A percentile compares a stretch with the other conserved stretches of the same genome.
Evolutionary conservation across 108 stramenopile species (phyloP).

Genomic region (Nitzschia putrida): DNA sequence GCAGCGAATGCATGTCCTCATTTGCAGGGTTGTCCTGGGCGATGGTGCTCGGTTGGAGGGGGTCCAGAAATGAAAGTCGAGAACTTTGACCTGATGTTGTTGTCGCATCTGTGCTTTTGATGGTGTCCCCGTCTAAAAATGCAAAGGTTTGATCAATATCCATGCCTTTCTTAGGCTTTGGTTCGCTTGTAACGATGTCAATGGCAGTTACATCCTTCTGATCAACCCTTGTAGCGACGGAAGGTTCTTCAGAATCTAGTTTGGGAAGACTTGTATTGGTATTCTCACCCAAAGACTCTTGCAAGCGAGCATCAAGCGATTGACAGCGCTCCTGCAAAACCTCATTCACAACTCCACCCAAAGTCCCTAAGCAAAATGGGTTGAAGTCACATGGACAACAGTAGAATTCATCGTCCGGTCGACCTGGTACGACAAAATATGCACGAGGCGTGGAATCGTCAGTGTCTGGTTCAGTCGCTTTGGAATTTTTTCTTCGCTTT

Average conservation of each 20-base stretch:
- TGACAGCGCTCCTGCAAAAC: constrained; percentile 36
- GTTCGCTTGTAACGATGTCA: background rate
- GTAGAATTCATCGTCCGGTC: constrained; percentile 26
- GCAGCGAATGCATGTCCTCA: background rate
- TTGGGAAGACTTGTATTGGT: background rate
- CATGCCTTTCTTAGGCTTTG: background rate
- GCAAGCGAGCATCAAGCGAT: background rate
- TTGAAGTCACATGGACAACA: constrained; percentile 58
- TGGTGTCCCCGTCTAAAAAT: background rate
- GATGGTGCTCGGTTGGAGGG: background rate
- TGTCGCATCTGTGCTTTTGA: too few species aligned
- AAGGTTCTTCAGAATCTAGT: background rate
- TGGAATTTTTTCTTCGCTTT: constrained; percentile 16
- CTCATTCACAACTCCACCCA: constrained; percentile 76
- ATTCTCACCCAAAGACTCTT: background rate
- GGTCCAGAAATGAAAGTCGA: background rate
- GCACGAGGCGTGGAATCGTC: background rate
- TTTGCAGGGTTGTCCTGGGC: background rate
- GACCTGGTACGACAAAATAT: constrained; percentile 18
- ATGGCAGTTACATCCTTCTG: background rate
- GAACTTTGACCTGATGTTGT: background rate
- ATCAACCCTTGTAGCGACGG: background rate
- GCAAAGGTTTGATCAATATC: background rate
- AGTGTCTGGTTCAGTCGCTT: background rate
- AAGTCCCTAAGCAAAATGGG: constrained; percentile 68